Conservation (phyloP, 2,329 filamentous ascomycete genomes). For the Ophiostoma fasciatum region DNA sequence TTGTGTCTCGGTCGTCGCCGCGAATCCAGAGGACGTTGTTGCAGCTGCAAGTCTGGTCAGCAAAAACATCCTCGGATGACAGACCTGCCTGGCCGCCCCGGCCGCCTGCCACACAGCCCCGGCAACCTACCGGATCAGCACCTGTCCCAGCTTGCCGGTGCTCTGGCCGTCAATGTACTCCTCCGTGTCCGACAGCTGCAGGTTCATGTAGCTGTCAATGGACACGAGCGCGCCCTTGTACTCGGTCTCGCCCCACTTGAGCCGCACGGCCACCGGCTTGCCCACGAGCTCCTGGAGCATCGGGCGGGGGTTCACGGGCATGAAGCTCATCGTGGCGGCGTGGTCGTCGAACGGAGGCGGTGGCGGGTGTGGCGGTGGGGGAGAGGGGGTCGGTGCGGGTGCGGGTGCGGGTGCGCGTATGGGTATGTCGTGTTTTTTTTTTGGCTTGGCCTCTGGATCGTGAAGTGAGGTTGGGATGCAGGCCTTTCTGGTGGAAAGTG, state of each 20-base stretch:
- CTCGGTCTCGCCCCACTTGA: slow-evolving; percentile 97
- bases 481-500: neutral
- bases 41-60: slow-evolving; percentile 11
- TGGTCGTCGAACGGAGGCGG: neutral
- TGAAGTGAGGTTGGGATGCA: neutral
- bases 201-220: slow-evolving; percentile 98
- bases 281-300: slow-evolving; percentile 91
- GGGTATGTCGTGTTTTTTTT: neutral
- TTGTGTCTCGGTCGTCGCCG: slow-evolving; percentile 37
- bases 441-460: too few species aligned
- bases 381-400: neutral
- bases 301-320: slow-evolving; percentile 91
- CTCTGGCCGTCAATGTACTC: slow-evolving; percentile 84
- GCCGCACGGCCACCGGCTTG: slow-evolving; percentile 75
- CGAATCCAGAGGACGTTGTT: slow-evolving; percentile 97
- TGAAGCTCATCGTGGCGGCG: slow-evolving; percentile 34
- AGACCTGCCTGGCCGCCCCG: too few species aligned
- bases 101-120: neutral
- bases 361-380: neutral
- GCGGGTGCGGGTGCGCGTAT: neutral
- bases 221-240: slow-evolving; percentile 84
- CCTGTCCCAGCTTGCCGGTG: slow-evolving; percentile 73
- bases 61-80: too few species aligned
- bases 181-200: slow-evolving; percentile 79
- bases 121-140: slow-evolving; percentile 61